phyloP scores from a whole-genome alignment of 1,284 basidiomycete genomes.

The Sutorius eximius region DNA sequence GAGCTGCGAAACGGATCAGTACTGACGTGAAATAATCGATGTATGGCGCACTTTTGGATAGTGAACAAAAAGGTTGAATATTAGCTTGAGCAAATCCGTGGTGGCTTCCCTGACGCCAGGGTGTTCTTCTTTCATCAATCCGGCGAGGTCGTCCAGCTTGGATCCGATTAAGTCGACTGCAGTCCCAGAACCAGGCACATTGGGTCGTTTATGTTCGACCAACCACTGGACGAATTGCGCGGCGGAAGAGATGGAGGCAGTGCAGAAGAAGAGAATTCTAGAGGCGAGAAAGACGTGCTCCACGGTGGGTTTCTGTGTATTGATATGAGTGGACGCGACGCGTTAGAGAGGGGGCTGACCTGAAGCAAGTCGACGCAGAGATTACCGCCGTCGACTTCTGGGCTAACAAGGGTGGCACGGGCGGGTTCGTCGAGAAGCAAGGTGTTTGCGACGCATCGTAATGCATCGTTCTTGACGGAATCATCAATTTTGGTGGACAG shows the following conservation, averaged over 20 bases:
- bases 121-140: constrained; percentile 49
- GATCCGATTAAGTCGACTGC: constrained; percentile 59
- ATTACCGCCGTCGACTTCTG: constrained; percentile 63
- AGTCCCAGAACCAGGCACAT: constrained; percentile 43
- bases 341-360: constrained; percentile 40
- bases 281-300: constrained; percentile 73
- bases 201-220: constrained; percentile 55
- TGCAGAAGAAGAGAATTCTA: constrained; percentile 73
- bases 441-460: constrained; percentile 75
- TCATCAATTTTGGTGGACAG: constrained; percentile 56
- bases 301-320: constrained; percentile 54
- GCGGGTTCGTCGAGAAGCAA: constrained; percentile 66
- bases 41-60: constrained; percentile 53
- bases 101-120: constrained; percentile 65
- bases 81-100: constrained; percentile 73
- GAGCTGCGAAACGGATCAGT: constrained; percentile 33
- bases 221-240: constrained; percentile 52
- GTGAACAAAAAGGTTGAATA: constrained; percentile 74
- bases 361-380: constrained; percentile 58
- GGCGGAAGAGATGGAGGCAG: constrained; percentile 47
- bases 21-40: neutral
- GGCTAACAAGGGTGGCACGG: constrained; percentile 54
- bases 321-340: constrained; percentile 4
- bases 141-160: constrained; percentile 59
- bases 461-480: constrained; percentile 51